Percentiles rank a stretch among this genome's conserved stretches.
These are phyloP conservation scores for Albugo laibachii DNA, from an alignment of 352 stramenopile genomes.

Conservation along the genomic window DNA sequence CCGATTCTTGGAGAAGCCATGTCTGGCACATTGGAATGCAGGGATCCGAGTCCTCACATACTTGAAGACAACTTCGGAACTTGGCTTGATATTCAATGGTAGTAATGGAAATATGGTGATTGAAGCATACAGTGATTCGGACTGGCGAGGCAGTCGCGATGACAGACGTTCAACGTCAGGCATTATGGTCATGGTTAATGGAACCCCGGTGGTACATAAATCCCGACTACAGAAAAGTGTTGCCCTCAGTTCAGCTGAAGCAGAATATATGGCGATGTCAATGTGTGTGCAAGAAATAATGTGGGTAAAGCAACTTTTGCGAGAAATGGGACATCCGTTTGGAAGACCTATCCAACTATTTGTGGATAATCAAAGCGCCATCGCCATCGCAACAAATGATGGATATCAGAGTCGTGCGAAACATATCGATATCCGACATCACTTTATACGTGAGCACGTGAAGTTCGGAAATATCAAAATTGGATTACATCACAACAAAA, in stretches of 20 bases:
- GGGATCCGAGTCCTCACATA: too few species aligned
- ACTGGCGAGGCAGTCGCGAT: slow-evolving; percentile 8
- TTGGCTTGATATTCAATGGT: not conserved
- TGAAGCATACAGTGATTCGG: slow-evolving; percentile 7
- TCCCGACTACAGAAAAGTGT: slow-evolving; percentile 9
- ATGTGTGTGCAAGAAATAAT: slow-evolving; percentile 8
- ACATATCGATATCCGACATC: slow-evolving; percentile 1
- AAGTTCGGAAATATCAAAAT: too few species aligned
- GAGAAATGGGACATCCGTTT: slow-evolving; percentile 1
- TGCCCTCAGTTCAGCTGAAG: slow-evolving; percentile 10
- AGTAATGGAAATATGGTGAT: not conserved
- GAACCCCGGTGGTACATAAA: slow-evolving; percentile 5
- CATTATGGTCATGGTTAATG: slow-evolving; percentile 7
- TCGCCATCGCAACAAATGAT: not conserved
- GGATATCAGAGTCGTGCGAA: not conserved
- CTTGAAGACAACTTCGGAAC: not conserved
- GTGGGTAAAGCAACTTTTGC: slow-evolving; percentile 8
- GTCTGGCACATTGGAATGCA: too few species aligned
- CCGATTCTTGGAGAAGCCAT: too few species aligned
- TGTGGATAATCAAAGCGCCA: slow-evolving; percentile 1
- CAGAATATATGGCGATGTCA: slow-evolving; percentile 12
- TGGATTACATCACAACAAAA: too few species aligned
- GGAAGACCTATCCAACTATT: slow-evolving; percentile 7
- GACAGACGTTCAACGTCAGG: slow-evolving; percentile 9
- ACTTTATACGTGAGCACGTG: too few species aligned